Evolutionary conservation across 2,329 filamentous ascomycete genomes (phyloP).

Genomic region (Diaporthe sp.): DNA sequence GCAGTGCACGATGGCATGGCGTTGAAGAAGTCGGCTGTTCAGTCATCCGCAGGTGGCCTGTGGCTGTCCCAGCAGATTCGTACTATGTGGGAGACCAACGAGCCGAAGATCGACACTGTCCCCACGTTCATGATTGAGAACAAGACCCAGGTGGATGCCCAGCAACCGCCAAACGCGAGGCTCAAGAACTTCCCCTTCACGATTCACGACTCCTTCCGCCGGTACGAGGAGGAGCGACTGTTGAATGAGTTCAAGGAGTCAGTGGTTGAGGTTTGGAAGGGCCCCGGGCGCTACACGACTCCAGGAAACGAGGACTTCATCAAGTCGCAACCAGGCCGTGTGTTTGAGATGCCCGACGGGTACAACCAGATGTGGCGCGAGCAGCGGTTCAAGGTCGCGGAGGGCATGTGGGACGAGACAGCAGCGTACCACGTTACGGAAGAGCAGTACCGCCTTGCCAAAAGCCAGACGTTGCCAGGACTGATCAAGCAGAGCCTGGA

Average conservation of each 20-base stretch:
- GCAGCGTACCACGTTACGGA: constrained; percentile 69
- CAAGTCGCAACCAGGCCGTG: constrained; percentile 80
- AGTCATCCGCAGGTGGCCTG: constrained; percentile 87
- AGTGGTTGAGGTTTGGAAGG: constrained; percentile 93
- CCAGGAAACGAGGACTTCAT: constrained; percentile 83
- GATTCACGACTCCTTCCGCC: constrained; percentile 79
- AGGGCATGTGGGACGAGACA: constrained; percentile 91
- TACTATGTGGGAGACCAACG: constrained; percentile 78
- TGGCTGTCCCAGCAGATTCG: constrained; percentile 93
- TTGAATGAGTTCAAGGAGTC: constrained; percentile 98
- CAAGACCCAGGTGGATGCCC: constrained; percentile 91
- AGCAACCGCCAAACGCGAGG: constrained; percentile 81
- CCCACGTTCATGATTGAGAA: constrained; percentile 91
- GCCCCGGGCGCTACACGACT: constrained; percentile 76
- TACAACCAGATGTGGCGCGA: constrained; percentile 95
- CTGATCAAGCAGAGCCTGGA: constrained; percentile 84
- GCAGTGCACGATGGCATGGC: constrained; percentile 96
- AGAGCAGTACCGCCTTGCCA: constrained; percentile 66
- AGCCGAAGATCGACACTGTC: constrained; percentile 80
- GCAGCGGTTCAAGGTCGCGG: constrained; percentile 87
- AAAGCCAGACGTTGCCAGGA: constrained; percentile 85
- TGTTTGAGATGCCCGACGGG: constrained; percentile 97
- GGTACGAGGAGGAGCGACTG: constrained; percentile 91
- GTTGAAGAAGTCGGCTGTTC: constrained; percentile 89
- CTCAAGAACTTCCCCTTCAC: constrained; percentile 77